phyloP scores from a whole-genome alignment of 2,329 filamentous ascomycete genomes.

The Epichloe coenophiala region DNA sequence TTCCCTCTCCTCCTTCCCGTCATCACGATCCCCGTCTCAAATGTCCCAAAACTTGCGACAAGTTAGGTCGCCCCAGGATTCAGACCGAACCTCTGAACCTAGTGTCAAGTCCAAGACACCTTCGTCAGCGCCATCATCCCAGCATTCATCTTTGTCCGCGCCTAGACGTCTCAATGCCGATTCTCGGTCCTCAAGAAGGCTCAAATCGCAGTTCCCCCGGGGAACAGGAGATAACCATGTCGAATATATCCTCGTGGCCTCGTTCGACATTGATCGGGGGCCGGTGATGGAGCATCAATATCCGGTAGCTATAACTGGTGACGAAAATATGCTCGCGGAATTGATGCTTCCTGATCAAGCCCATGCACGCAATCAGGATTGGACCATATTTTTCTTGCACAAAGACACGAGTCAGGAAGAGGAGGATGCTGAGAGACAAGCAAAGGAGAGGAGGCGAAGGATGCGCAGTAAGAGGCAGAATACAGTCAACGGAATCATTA shows the following conservation, averaged over 20 bases:
- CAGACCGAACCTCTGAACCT: slow-evolving; percentile 43
- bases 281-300: slow-evolving; percentile 99
- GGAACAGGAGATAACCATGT: slow-evolving; percentile 78
- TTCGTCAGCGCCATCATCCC: slow-evolving; percentile 44
- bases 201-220: slow-evolving; percentile 65
- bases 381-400: slow-evolving; percentile 98
- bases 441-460: slow-evolving; percentile 38
- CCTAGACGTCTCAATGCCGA: slow-evolving; percentile 36
- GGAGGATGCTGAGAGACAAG: slow-evolving; percentile 56
- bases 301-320: slow-evolving; percentile 84
- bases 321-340: slow-evolving; percentile 96
- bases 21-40: slow-evolving; percentile 43
- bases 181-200: slow-evolving; percentile 37
- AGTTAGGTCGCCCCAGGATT: slow-evolving; percentile 42
- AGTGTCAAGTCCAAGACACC: slow-evolving; percentile 47
- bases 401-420: slow-evolving; percentile 81
- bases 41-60: slow-evolving; percentile 41
- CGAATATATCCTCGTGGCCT: slow-evolving; percentile 94
- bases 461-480: slow-evolving; percentile 39
- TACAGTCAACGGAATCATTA: slow-evolving; percentile 32
- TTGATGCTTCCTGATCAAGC: slow-evolving; percentile 97
- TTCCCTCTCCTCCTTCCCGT: slow-evolving; percentile 53
- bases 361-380: slow-evolving; percentile 88
- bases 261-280: slow-evolving; percentile 91
- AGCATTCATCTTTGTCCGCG: slow-evolving; percentile 46